Base-by-base conservation (phyloP, 129 eudicot species). In the Helianthus tuberosus region DNA sequence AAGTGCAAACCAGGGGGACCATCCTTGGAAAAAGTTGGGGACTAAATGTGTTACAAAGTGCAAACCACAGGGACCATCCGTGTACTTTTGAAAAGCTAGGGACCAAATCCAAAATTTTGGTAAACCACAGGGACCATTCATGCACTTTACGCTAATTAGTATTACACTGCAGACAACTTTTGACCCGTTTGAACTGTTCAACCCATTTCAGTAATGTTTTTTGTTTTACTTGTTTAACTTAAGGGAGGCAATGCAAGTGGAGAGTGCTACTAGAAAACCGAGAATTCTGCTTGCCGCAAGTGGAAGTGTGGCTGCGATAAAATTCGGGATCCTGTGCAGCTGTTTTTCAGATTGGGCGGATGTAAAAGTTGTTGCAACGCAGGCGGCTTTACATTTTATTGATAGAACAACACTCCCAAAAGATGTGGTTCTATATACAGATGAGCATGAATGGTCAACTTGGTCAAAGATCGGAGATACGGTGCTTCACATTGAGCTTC, bases 241-340 rank as follows among this genome's bases (percentile, higher is more conserved):
- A 36, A 75, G 60, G 76, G 83, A 76, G n/a, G 61, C 72, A 25
- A 16, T 76, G 75, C 88, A 82, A 70, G 73, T 39, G 53, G 75
- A 46, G 27, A 59, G 29, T 47, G 73, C 68, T 35, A 72, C 82
- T 27, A 90, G 96, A 68, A 93, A 80, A 61, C 98, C 97, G 49
- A 84, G 86, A 36, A 86, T 93, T 63, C 86, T 93, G 58, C 85
- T 93, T 27, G 98, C 97, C 17, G 93, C 98, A 20, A 84, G 93
- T 75, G 98, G 97, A 79, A 90, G 97, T 86, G 98, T 93, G 52
- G 98, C 96, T 29, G 83, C 96, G 35, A 90, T 93, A 47, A 93
- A 93, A 74, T 93, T 93, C 75, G 96, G 93, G 27, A 86, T 75
- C 66, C 93, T 93, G 23, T 93, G 97, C 74, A 86, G 77, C 80